Base-by-base conservation (phyloP, 2,329 filamentous ascomycete species). In the Nannizziopsis arthrosporioides region DNA sequence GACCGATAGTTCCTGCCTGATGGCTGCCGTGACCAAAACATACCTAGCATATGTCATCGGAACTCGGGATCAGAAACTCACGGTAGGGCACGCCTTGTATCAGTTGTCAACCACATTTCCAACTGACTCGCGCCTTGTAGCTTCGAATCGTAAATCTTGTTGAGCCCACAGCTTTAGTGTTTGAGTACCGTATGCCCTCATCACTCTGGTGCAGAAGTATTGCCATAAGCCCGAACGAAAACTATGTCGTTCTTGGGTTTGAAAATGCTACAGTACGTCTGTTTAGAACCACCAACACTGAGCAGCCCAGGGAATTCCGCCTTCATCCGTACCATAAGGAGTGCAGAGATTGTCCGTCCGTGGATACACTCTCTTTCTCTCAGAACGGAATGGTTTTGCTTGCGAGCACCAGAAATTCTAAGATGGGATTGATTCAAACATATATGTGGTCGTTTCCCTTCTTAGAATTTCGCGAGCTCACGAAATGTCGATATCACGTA, bases 311-410 rank as follows among this genome's bases (percentile, higher is more conserved):
- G 42, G 67, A 69, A 54, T 63, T 69, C 32, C 59, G 60, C 8
- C 58, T 70, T 2, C 66, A 68, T 46, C 52, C 49, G 5, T 58
- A 59, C n/a, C 66, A 68, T 39, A 55, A 51, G 7, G 58, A 66
- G 27, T 67, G 64, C 53, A 61, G 55, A 39, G 46, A 55, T 2
- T 68, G 66, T 50, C 63, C 65, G 3, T 56, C 64, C 2, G 63
- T 69, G 1, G 65, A 68, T n/a, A 68, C 65, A 0, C 53, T 70
- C 2, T 58, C 65, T 1, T 70, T 69, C 48, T 70, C 67, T 1
- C 59, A 59, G 14, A 66, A 70, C 44, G 67, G 67, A 2, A 57
- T 66, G 4, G 59, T 61, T n/a, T 60, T 70, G 1, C 56, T 69
- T 18, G 67, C 63, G 1, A 63, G 63, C 45, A 70, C 63, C 1